Base-by-base conservation (phyloP, 176 grass and related monocot genomes). In the Hyparrhenia diplandra region DNA sequence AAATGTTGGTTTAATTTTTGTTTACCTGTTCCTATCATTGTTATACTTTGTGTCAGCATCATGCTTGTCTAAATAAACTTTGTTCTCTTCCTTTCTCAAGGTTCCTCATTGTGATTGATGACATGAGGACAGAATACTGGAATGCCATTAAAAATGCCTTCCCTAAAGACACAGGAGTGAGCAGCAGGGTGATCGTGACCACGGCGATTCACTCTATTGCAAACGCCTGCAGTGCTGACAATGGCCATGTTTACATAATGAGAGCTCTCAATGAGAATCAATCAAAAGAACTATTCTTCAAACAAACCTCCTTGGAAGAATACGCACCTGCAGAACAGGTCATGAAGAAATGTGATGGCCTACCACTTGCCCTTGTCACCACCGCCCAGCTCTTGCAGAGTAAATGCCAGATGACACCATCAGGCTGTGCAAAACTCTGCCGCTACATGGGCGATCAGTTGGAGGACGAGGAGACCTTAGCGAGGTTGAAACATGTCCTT, bases 121-220 rank as follows among this genome's bases (percentile, higher is more conserved):
- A 63, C 17, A 77, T 77, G 47, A 5, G 17, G 39, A 77, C 16
- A 13, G 75, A 78, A 46, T 64, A 21, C 28, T 78, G 75, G 75
- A 78, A 47, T 9, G 62, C 9, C 4, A 64, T 78, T 0, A 78
- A 64, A 32, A 45, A 64, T 64, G 59, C 75, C 25, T 78, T 78
- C 58, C 75, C 75, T 8, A 3, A 1, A 13, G 25, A 13, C 8
- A 30, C 3, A 5, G 75, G 25, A 30, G 0, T 64, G 25, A 30
- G 75, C 39, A 78, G 75, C 59, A 64, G 16, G 30, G 23, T 63
- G 1, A 62, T 77, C 13, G 74, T 77, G 58, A 63, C 57, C 0
- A 77, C 74, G 24, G 35, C 60, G 28, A 78, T 78, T 45, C 59
- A 64, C 9, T 78, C 59, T 27, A 46, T 78, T 13, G 75, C 59